Evolutionary conservation across 805 yeast species (phyloP), one percentile per base, ranked within the genome.

Genomic region (Crinitomyces ghanaensis): DNA sequence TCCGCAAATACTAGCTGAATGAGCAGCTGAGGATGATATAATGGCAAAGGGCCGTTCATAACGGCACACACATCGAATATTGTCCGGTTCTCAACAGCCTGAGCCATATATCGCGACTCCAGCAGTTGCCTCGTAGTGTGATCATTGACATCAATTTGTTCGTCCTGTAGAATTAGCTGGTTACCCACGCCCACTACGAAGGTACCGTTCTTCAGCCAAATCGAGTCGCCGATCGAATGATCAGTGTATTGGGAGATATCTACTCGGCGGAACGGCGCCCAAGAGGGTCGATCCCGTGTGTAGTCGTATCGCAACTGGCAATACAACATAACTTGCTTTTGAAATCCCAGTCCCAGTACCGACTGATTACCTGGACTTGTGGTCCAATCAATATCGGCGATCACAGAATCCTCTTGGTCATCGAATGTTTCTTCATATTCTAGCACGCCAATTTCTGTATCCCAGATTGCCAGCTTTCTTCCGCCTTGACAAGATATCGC

Each of bases 331-430:
- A 81, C 80, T 6, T 70, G 59, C 18, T 32, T 27, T 5, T 63
- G 59, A 45, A 83, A 86, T 0, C 95, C 95, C 24, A 85, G 74
- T 0, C 94, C 78, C 19, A 86, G 60, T 4, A 86, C 71, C 26
- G 85, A 78, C 48, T 76, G 82, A 22, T 72, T 70, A 37, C 60
- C 66, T 8, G 62, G 63, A 2, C 77, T 74, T 34, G 77, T 69
- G 0, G 94, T 80, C 96, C 96, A 86, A 56, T 86, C 96, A 18
- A 86, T 61, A 51, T 85, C 95, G 16, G 64, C 54, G 5, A 85
- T 72, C 4, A 37, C 25, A 7, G 48, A 48, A 4, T 40, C 40
- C 11, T 40, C 35, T 7, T 53, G 66, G n/a, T n/a, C n/a, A 0
- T 52, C 53, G 40, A 63, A 66, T 1, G 36, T 33, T 36, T 62